phyloP scores from a whole-genome alignment of 129 eudicot genomes.

The Logfia minima region DNA sequence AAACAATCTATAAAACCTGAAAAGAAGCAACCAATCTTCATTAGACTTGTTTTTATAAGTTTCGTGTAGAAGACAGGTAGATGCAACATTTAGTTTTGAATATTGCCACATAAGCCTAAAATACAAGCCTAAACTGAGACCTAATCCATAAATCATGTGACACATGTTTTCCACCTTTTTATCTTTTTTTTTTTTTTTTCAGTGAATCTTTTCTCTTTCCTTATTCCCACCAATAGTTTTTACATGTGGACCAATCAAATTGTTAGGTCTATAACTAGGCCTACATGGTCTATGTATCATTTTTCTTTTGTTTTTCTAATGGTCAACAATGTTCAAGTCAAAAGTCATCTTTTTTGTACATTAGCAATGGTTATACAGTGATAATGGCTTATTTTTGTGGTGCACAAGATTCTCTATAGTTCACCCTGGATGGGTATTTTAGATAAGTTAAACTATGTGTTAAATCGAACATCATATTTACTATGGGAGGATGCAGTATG shows the following conservation, averaged over 20 bases:
- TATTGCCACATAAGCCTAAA: neutral
- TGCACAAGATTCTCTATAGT: neutral
- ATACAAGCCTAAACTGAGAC: too few relatives aligned
- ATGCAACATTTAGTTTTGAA: neutral
- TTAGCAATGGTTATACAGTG: neutral
- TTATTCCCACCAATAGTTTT: too few relatives aligned
- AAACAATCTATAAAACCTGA: conserved; percentile 27
- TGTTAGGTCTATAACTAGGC: too few relatives aligned
- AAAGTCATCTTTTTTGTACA: neutral
- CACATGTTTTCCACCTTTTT: too few relatives aligned
- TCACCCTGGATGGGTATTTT: neutral
- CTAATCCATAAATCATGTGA: too few relatives aligned
- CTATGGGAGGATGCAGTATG: neutral
- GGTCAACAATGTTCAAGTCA: neutral
- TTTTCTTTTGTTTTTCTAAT: neutral
- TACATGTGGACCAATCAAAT: too few relatives aligned
- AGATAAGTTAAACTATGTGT: neutral
- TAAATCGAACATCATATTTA: neutral
- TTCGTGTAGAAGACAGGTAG: neutral
- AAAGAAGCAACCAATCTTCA: conserved; percentile 12
- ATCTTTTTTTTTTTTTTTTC: too few relatives aligned
- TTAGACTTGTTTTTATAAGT: conserved; percentile 20
- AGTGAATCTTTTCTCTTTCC: too few relatives aligned
- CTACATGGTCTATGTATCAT: too few relatives aligned
- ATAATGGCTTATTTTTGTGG: neutral